A percentile compares a stretch with the other conserved stretches of the same genome.
phyloP scores from a whole-genome alignment of 441 rosid species.

The Breynia disticha region DNA sequence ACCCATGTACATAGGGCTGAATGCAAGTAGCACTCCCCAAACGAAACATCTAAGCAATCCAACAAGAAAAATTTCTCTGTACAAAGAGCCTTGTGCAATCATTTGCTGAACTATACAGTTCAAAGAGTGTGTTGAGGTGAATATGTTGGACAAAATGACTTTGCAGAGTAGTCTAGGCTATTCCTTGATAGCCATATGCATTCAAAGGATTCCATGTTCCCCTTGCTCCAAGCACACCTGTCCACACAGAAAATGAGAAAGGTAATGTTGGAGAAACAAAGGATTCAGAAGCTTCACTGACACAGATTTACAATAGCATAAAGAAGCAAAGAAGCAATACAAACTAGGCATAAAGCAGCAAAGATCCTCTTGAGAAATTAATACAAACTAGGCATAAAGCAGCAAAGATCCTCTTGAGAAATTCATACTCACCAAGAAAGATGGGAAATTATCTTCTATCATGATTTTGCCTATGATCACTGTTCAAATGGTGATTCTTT shows the following conservation, averaged over 20 bases:
- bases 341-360: too few species aligned
- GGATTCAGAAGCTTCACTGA: conserved; percentile 7
- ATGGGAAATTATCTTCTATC: conserved; percentile 28
- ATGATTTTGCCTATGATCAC: conserved; percentile 15
- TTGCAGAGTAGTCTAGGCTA: conserved; percentile 32
- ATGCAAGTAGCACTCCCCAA: conserved; percentile 18
- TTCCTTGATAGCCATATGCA: conserved; percentile 45
- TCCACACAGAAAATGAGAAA: conserved; percentile 31
- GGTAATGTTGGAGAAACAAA: conserved; percentile 17
- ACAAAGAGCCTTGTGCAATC: conserved; percentile 15
- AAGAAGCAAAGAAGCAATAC: too few species aligned
- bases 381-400: too few species aligned
- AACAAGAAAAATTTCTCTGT: conserved; percentile 20
- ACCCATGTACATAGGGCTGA: conserved; percentile 21
- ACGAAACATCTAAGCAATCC: neutral
- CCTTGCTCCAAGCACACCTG: conserved; percentile 58
- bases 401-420: too few species aligned
- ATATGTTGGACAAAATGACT: conserved; percentile 28
- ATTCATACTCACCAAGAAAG: conserved; percentile 33
- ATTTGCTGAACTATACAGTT: conserved; percentile 18
- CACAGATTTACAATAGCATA: conserved; percentile 4
- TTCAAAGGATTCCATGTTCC: conserved; percentile 51
- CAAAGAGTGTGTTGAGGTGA: conserved; percentile 14
- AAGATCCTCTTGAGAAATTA: too few species aligned
- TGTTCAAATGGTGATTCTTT: conserved; percentile 23